Percentiles rank a stretch among this genome's conserved stretches.
phyloP scores from a whole-genome alignment of 176 grass and related monocot species.

The Aegilops bicornis region DNA sequence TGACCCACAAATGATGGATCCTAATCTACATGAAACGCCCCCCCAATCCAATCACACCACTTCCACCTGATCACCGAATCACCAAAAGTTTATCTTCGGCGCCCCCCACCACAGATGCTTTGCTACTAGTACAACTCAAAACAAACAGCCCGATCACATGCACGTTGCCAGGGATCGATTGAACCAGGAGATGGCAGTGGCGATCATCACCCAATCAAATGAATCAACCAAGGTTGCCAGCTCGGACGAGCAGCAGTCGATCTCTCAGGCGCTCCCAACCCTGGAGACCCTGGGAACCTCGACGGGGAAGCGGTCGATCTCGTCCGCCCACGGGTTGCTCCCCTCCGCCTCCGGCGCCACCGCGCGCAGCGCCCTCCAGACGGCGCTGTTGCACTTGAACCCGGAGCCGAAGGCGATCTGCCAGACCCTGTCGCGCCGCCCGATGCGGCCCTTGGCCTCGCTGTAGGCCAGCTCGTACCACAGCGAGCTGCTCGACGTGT shows the following conservation, averaged over 20 bases:
- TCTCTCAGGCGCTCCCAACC: slow-evolving; percentile 32
- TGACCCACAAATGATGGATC: background rate
- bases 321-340: slow-evolving; percentile 90
- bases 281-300: slow-evolving; percentile 69
- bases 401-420: slow-evolving; percentile 97
- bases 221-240: background rate
- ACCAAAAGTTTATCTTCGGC: no score
- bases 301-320: slow-evolving; percentile 80
- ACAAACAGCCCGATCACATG: slow-evolving; percentile 15
- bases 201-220: background rate
- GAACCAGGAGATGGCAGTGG: background rate
- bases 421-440: slow-evolving; percentile 78
- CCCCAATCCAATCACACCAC: no score
- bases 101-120: background rate
- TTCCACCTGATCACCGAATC: no score
- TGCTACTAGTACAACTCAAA: slow-evolving; percentile 6
- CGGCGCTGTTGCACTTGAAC: slow-evolving; percentile 97
- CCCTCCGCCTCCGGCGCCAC: slow-evolving; percentile 52
- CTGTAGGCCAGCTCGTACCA: slow-evolving; percentile 94
- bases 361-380: slow-evolving; percentile 74
- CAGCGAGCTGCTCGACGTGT: slow-evolving; percentile 93
- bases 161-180: no score
- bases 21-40: slow-evolving; percentile 10
- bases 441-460: slow-evolving; percentile 82
- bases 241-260: background rate